Percentiles rank a stretch among this genome's conserved stretches.
These are phyloP conservation scores for Blastobotrys proliferans DNA, from an alignment of 1,139 yeast species.

Conservation along the genomic window DNA sequence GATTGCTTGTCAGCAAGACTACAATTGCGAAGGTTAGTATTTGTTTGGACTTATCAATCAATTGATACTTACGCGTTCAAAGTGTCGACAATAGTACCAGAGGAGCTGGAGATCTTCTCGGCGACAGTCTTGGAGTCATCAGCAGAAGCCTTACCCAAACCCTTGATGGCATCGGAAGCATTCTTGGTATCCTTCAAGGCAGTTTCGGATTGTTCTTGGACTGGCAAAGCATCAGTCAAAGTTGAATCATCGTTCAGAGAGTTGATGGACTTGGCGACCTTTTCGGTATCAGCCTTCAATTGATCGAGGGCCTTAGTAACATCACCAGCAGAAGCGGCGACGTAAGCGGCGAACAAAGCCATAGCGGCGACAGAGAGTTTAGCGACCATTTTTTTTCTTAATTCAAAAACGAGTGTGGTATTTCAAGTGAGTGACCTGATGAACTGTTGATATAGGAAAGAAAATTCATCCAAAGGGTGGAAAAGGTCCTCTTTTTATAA, in stretches of 20 bases:
- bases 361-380: conserved; percentile 7
- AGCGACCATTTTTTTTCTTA: conserved; percentile 11
- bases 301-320: conserved; percentile 2
- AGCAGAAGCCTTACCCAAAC: conserved; percentile 2
- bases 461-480: conserved; percentile 4
- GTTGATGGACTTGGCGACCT: conserved; percentile 10
- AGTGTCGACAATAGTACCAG: conserved; percentile 4
- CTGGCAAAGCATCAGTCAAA: conserved; percentile 13
- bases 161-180: conserved; percentile 6
- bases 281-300: conserved; percentile 5
- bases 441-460: conserved; percentile 1
- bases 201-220: conserved; percentile 6
- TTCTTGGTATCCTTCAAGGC: conserved; percentile 10
- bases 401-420: conserved; percentile 5
- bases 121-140: conserved; percentile 8
- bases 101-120: background rate
- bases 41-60: too few relatives aligned
- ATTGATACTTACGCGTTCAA: conserved; percentile 5
- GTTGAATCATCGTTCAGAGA: conserved; percentile 3
- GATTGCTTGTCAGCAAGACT: conserved; percentile 7
- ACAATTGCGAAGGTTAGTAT: too few relatives aligned
- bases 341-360: conserved; percentile 9
- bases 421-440: conserved; percentile 7
- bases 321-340: conserved; percentile 7
- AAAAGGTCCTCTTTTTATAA: conserved; percentile 6